phyloP scores from a whole-genome alignment of 2,329 filamentous ascomycete species.

The Trichoderma afroharzianum region DNA sequence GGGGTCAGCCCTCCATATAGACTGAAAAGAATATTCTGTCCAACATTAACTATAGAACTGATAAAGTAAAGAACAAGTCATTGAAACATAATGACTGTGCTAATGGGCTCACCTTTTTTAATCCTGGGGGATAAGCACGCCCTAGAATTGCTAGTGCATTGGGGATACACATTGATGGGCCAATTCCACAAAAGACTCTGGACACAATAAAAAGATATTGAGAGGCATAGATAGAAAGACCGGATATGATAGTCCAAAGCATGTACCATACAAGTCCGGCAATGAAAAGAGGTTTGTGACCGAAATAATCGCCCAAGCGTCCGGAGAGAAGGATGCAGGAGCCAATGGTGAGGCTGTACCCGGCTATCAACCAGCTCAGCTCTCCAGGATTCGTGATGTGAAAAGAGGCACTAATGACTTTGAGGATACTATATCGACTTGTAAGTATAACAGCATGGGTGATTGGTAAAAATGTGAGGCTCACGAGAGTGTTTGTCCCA shows the following conservation, averaged over 20 bases:
- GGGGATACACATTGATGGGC: constrained; percentile 59
- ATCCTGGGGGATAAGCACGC: constrained; percentile 54
- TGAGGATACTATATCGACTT: too few relatives aligned
- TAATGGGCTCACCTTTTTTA: not conserved
- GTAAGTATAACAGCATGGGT: too few relatives aligned
- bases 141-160: constrained; percentile 61
- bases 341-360: constrained; percentile 53
- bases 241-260: constrained; percentile 49
- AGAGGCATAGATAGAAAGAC: constrained; percentile 38
- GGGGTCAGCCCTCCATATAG: not conserved
- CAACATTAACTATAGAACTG: not conserved
- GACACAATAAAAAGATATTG: constrained; percentile 46
- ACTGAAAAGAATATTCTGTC: not conserved
- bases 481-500: too few relatives aligned
- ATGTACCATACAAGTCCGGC: constrained; percentile 53
- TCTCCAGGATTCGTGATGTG: constrained; percentile 16
- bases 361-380: constrained; percentile 56
- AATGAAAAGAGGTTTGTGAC: constrained; percentile 53
- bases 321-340: constrained; percentile 57
- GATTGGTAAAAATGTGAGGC: too few relatives aligned
- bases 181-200: constrained; percentile 57
- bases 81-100: too few relatives aligned
- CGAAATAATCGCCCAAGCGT: constrained; percentile 50
- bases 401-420: not conserved
- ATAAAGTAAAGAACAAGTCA: not conserved